phyloP scores from a whole-genome alignment of 2,329 filamentous ascomycete genomes.

The Venturia nashicola region DNA sequence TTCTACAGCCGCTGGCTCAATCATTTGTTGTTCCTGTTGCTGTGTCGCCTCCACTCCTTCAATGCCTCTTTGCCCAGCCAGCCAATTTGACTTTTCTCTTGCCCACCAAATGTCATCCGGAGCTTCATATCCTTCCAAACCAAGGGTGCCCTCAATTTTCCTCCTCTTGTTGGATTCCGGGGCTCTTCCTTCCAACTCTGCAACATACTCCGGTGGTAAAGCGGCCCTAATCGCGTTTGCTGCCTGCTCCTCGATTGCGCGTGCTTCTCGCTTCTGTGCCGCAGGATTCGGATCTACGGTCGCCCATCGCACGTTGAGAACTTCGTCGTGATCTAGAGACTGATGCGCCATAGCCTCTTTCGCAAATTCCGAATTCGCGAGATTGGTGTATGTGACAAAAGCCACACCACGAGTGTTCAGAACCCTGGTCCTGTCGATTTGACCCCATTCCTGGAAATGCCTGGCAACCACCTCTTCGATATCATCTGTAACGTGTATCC shows the following conservation, averaged over 20 bases:
- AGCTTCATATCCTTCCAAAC: slow-evolving; percentile 81
- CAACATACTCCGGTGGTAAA: slow-evolving; percentile 78
- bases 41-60: slow-evolving; percentile 21
- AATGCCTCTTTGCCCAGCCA: slow-evolving; percentile 46
- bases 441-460: slow-evolving; percentile 95
- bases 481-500: slow-evolving; percentile 91
- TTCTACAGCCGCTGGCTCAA: slow-evolving; percentile 32
- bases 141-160: slow-evolving; percentile 81
- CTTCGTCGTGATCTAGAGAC: slow-evolving; percentile 77
- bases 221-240: slow-evolving; percentile 85
- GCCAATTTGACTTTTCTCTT: slow-evolving; percentile 55
- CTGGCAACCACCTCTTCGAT: slow-evolving; percentile 92
- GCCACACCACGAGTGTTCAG: slow-evolving; percentile 81
- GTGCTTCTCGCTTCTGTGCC: slow-evolving; percentile 82
- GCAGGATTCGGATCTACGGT: slow-evolving; percentile 93
- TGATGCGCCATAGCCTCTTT: slow-evolving; percentile 94
- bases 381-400: slow-evolving; percentile 89
- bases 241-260: slow-evolving; percentile 85
- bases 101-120: slow-evolving; percentile 92
- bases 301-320: slow-evolving; percentile 93
- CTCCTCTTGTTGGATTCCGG: slow-evolving; percentile 77
- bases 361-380: slow-evolving; percentile 36
- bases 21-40: slow-evolving; percentile 35
- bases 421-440: slow-evolving; percentile 77
- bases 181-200: slow-evolving; percentile 85